Conservation (phyloP, 805 yeast species). For the Pichia thaimueangensis region DNA sequence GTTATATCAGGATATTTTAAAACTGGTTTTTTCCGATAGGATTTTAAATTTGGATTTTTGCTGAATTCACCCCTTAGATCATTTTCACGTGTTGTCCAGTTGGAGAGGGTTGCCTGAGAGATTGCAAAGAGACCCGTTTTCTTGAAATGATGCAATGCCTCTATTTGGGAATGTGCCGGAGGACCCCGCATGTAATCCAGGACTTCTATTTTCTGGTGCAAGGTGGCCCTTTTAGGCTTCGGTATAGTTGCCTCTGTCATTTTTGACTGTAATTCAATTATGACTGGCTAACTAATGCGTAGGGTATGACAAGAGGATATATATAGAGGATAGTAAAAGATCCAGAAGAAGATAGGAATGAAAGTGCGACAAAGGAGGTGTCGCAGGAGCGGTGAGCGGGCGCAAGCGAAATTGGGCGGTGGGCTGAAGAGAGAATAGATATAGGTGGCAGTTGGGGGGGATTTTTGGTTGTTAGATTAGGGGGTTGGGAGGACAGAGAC, state of each 20-base stretch:
- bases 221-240: slow-evolving; percentile 12
- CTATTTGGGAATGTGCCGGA: slow-evolving; percentile 25
- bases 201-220: slow-evolving; percentile 29
- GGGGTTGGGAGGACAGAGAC: neutral
- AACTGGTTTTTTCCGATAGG: slow-evolving; percentile 28
- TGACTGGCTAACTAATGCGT: no score
- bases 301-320: no score
- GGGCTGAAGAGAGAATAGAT: no score
- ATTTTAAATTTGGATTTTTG: slow-evolving; percentile 24
- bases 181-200: slow-evolving; percentile 29
- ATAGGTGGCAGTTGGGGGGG: no score
- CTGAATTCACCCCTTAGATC: slow-evolving; percentile 19
- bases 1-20: slow-evolving; percentile 31
- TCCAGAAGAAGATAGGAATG: no score
- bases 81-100: slow-evolving; percentile 27
- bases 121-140: slow-evolving; percentile 22
- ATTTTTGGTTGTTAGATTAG: no score
- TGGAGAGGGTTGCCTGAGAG: slow-evolving; percentile 32
- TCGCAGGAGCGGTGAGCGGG: no score
- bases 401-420: no score
- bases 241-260: no score
- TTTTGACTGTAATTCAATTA: no score
- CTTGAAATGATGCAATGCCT: slow-evolving; percentile 23
- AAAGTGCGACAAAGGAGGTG: neutral
- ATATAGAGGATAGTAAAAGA: no score